Conservation (phyloP, 306 rosid genomes). For the Dryas alaskensis region DNA sequence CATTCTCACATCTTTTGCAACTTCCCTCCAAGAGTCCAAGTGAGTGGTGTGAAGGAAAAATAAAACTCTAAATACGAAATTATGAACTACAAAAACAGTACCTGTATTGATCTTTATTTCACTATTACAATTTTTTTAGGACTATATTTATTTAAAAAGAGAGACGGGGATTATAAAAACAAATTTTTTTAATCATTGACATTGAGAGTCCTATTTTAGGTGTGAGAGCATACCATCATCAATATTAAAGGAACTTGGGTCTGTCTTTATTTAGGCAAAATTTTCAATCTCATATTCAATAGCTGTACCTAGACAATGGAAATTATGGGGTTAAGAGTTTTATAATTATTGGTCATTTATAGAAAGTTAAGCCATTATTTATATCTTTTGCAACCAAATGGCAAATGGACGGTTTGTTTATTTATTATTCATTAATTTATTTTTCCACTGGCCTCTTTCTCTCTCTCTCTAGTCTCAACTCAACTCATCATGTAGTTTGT, state of each 20-base stretch:
- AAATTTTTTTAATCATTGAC: not conserved
- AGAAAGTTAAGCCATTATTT: not conserved
- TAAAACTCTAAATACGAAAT: not conserved
- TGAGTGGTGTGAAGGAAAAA: not conserved
- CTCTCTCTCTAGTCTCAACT: not conserved
- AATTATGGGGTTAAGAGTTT: not conserved
- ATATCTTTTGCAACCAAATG: not conserved
- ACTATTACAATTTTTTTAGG: too few species aligned
- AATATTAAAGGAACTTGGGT: not conserved
- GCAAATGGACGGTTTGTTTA: conserved; percentile 1
- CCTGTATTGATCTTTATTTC: too few species aligned
- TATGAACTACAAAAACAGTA: not conserved
- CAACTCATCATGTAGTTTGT: conserved; percentile 5
- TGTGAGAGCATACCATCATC: not conserved
- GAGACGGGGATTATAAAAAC: not conserved
- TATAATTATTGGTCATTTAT: not conserved
- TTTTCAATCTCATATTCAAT: not conserved
- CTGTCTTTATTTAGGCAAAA: not conserved
- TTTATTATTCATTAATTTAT: not conserved
- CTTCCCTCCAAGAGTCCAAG: not conserved
- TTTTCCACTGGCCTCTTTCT: conserved; percentile 12
- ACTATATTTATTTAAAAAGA: not conserved
- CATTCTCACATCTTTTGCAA: not conserved
- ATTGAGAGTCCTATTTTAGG: not conserved
- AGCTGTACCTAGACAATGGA: too few species aligned